Base-by-base conservation (phyloP, 177 flowering plant species). In the Vitis hybrid region DNA sequence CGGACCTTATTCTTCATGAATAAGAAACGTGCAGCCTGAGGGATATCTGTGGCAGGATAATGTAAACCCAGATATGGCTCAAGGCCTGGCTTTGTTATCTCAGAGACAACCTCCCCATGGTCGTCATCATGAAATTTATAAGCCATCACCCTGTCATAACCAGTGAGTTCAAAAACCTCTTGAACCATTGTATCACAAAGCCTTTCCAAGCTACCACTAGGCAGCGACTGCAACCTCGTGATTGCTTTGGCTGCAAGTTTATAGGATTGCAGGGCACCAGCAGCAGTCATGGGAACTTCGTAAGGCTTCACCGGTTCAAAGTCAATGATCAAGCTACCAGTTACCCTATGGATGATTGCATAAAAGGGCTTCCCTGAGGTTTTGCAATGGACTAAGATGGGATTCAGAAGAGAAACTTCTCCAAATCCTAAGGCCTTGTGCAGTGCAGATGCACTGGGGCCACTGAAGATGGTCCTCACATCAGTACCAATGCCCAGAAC, bases 81-180 rank as follows among this genome's bases (percentile, higher is more conserved):
- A 3, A 92, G 83, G 13, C 89, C 98, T 10, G 95, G 89, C 75
- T 86, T 91, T 56, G 92, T 89, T 48, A 88, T 63, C 86, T 96
- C 99, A 32, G 97, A 77, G 1, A 89, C 72, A 48, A 96, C 99
- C 80, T 96, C 99, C 6, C 99, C 98, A 72, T 96, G 99, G 73
- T 96, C 98, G 72, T 96, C 99, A 49, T 96, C 99, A 50, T 96
- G 99, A 84, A 96, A 96, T 64, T 92, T 94, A 79, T 96, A 96
- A 9, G 87, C 82, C 99, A 96, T 96, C 66, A 87, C 98, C 83
- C 98, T 82, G 75, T 94, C 99, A 82, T 96, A 96, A 63, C 99
- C 99, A 1, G 97, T 96, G 62, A 96, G 94, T 54, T 96, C 94
- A 78, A 80, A 89, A 52, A 94, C 97, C 79, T 96, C 99, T 74